Evolutionary conservation across 2,329 filamentous ascomycete species (phyloP).

Genomic region (Clarireedia sp.): DNA sequence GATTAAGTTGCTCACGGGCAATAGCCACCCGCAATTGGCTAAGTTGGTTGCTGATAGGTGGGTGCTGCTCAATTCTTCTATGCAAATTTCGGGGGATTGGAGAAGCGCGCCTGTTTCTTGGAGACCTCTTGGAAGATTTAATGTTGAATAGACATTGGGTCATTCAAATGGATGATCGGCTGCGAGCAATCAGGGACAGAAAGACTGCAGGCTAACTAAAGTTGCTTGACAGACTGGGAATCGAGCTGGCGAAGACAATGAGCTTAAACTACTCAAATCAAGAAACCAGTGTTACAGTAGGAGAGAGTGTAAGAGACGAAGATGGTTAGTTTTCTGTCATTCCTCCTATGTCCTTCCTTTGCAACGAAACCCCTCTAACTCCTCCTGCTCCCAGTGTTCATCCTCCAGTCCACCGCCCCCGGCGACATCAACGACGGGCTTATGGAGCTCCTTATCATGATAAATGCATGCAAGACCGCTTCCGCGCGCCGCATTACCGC

Average conservation of each 20-base stretch:
- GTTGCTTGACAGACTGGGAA: conserved; percentile 51
- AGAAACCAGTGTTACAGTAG: conserved; percentile 85
- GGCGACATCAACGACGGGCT: conserved; percentile 97
- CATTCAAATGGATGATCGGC: too few species aligned
- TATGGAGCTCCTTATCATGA: conserved; percentile 98
- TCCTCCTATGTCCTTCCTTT: neutral
- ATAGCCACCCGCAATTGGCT: conserved; percentile 66
- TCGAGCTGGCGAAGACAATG: conserved; percentile 71
- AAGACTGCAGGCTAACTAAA: neutral
- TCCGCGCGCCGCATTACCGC: conserved; percentile 88
- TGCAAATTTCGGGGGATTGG: neutral
- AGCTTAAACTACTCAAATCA: conserved; percentile 81
- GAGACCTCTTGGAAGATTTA: too few species aligned
- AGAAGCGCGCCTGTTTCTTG: neutral
- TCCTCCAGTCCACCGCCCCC: conserved; percentile 87
- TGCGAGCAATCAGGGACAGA: conserved; percentile 1
- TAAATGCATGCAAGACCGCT: conserved; percentile 84
- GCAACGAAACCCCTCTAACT: neutral
- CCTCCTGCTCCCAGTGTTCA: conserved; percentile 59
- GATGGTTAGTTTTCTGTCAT: conserved; percentile 49
- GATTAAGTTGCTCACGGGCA: conserved; percentile 68
- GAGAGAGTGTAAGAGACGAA: conserved; percentile 93
- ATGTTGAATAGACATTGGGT: too few species aligned
- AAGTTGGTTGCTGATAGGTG: conserved; percentile 45
- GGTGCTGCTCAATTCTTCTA: neutral